Base-by-base conservation (phyloP, 208 protist species). In the Acanthamoeba royreba region DNA sequence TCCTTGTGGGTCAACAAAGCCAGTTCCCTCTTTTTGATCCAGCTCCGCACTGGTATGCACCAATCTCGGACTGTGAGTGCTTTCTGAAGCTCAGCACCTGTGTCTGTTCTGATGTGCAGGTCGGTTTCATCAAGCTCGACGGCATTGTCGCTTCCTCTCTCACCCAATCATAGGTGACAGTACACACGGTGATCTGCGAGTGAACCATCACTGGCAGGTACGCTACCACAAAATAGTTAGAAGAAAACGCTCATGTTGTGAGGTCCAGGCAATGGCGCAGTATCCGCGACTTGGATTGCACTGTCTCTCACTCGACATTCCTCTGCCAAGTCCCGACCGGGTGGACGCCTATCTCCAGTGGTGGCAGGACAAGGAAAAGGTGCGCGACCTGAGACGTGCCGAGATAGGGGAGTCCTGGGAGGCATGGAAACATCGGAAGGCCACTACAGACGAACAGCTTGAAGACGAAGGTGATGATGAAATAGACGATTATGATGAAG, bases 121-220 rank as follows among this genome's bases (percentile, higher is more conserved):
- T 15, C 77, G 77, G 0, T 86, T 58, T 45, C 77, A 86, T 19
- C 77, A 86, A 31, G 77, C 55, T n/a, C 77, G 77, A 2, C 42
- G 77, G 0, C 77, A 86, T 35, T 86, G 77, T 33, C 42, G 77
- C 4, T 55, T 58, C 28, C 77, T 86, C 8, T 86, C 77, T 25
- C 77, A 86, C 22, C 77, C 77, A 31, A 86, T 86, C 77, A 49
- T 86, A 28, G 77, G 77, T 19, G 77, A 86, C 77, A 55, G 77
- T 28, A 49, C 42, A 45, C 77, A 86, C 46, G 77, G 77, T 35
- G 77, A 86, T 22, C 42, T 49, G 45, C 77, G n/a, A 13, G 77
- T 86, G n/a, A 86, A 86, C 46, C 77, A 55, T 15, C 46, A 86
- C 77, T 86, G 77, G 77, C 25, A 33, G 25, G 1, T n/a, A n/a